These are phyloP conservation scores for Ceratorhiza oryzae-sativae DNA, from an alignment of 1,284 basidiomycete species.

Conservation along the genomic window DNA sequence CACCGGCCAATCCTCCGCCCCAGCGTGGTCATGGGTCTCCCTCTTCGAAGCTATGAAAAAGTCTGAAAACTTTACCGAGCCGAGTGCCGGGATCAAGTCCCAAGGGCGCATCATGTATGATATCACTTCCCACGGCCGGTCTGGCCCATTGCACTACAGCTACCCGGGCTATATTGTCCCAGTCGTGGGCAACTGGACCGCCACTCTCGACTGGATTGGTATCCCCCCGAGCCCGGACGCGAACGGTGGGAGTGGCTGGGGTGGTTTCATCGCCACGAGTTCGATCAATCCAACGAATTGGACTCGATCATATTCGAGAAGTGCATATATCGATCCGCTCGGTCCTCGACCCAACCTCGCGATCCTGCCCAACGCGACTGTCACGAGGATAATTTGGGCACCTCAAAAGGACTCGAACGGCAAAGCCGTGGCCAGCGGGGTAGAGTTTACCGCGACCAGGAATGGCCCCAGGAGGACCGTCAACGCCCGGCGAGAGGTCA, in stretches of 20 bases:
- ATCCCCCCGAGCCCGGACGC: constrained; percentile 56
- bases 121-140: constrained; percentile 54
- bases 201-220: constrained; percentile 57
- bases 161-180: constrained; percentile 55
- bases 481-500: constrained; percentile 61
- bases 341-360: constrained; percentile 66
- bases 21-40: constrained; percentile 63
- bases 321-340: constrained; percentile 72
- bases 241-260: constrained; percentile 59
- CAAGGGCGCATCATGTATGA: constrained; percentile 53
- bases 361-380: constrained; percentile 63
- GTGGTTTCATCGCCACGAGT: constrained; percentile 66
- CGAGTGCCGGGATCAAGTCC: constrained; percentile 47
- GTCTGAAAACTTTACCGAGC: constrained; percentile 59
- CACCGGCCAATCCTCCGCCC: constrained; percentile 49
- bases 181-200: constrained; percentile 61
- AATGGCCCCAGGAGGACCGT: constrained; percentile 54
- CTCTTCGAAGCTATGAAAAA: constrained; percentile 63
- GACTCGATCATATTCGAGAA: constrained; percentile 71
- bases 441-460: constrained; percentile 59
- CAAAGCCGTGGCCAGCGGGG: constrained; percentile 57
- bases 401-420: constrained; percentile 20
- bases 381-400: constrained; percentile 67
- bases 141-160: constrained; percentile 55
- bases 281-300: constrained; percentile 70